Evolutionary conservation across 1,284 basidiomycete species (phyloP).

Genomic region (Naganishia sp.): DNA sequence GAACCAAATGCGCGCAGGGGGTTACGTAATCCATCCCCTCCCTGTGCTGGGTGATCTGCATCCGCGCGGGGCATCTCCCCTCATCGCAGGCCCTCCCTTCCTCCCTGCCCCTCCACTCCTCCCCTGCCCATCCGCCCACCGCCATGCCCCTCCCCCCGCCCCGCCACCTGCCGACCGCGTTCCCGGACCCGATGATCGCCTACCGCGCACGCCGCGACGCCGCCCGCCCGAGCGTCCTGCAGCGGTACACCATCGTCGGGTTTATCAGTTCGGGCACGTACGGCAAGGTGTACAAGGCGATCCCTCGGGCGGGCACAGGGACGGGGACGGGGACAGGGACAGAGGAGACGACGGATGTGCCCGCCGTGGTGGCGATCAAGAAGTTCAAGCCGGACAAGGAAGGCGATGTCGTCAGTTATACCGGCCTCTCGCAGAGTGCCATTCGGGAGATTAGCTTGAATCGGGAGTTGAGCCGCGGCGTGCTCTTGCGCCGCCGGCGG

Average conservation of each 20-base stretch:
- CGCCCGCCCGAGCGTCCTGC: constrained; percentile 65
- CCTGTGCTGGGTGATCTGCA: no score
- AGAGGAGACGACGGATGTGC: background rate
- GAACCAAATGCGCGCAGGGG: no score
- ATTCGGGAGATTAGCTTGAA: constrained; percentile 91
- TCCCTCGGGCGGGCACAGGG: constrained; percentile 45
- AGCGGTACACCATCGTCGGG: constrained; percentile 87
- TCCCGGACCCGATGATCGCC: constrained; percentile 63
- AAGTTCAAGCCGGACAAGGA: constrained; percentile 99
- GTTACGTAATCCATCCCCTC: no score
- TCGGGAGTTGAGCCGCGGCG: constrained; percentile 36
- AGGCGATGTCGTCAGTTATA: constrained; percentile 88
- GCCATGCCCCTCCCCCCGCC: no score
- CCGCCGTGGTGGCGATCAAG: constrained; percentile 86
- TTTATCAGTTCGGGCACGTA: constrained; percentile 96
- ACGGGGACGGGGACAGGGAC: no score
- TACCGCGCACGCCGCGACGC: constrained; percentile 77
- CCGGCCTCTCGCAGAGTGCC: constrained; percentile 96
- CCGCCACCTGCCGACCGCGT: background rate
- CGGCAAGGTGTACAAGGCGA: constrained; percentile 95
- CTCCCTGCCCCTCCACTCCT: no score
- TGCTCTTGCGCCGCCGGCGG: background rate
- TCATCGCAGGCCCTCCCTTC: no score
- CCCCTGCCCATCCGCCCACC: no score
- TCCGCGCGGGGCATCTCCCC: no score